Percentiles rank a stretch among this genome's conserved stretches.
phyloP scores from a whole-genome alignment of 768 basidiomycete species.

The Russula brevipes region DNA sequence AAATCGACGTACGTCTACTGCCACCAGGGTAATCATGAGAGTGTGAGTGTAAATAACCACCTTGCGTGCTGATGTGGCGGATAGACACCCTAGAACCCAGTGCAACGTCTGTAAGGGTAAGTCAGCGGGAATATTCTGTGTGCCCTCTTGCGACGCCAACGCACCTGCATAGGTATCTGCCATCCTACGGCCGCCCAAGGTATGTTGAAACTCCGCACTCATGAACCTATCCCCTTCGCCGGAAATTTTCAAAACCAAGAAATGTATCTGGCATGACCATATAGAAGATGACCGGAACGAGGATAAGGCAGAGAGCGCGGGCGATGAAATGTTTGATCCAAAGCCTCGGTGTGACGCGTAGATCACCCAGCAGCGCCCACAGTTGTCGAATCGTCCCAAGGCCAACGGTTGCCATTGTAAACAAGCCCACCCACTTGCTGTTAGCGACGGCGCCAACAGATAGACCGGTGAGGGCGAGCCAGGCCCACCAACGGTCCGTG shows the following conservation, averaged over 20 bases:
- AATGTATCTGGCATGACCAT: conserved; percentile 94
- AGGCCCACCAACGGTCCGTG: conserved; percentile 85
- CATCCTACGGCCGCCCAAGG: conserved; percentile 85
- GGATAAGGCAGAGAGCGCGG: conserved; percentile 84
- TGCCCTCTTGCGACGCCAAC: conserved; percentile 26
- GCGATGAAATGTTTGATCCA: conserved; percentile 86
- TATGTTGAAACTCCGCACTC: conserved; percentile 99
- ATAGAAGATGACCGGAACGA: conserved; percentile 81
- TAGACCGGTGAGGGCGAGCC: conserved; percentile 82
- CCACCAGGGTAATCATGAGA: conserved; percentile 84
- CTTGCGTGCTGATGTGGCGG: conserved; percentile 93
- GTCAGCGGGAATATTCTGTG: neutral
- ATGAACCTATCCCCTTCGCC: conserved; percentile 99
- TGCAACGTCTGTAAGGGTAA: conserved; percentile 56
- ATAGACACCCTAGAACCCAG: conserved; percentile 78
- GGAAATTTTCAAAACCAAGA: conserved; percentile 78
- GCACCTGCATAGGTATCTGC: conserved; percentile 83
- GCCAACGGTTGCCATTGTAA: conserved; percentile 94
- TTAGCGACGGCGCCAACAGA: conserved; percentile 88
- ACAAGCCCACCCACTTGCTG: conserved; percentile 98
- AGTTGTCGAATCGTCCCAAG: conserved; percentile 78
- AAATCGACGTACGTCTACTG: conserved; percentile 64
- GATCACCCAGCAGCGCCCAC: conserved; percentile 86
- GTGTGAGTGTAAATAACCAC: conserved; percentile 98
- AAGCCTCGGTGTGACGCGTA: conserved; percentile 65